Percentiles rank a stretch among this genome's conserved stretches.
Conservation (phyloP, 768 basidiomycete species). For the Termitomyces heimii region DNA sequence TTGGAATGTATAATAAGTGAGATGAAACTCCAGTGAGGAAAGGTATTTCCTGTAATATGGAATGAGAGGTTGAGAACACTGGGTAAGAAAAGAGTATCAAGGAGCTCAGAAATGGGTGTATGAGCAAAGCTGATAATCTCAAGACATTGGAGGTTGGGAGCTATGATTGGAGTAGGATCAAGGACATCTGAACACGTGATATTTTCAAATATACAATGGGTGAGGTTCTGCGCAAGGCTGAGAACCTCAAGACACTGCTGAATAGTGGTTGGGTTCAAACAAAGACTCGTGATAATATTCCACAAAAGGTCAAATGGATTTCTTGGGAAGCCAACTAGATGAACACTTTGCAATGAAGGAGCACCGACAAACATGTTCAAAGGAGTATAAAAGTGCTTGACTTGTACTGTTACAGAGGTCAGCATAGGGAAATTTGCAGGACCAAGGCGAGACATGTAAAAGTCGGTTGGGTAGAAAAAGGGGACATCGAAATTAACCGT, state of each 20-base stretch:
- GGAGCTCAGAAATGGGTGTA: conserved; percentile 15
- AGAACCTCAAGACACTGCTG: conserved; percentile 14
- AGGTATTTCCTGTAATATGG: conserved; percentile 14
- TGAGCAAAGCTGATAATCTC: conserved; percentile 13
- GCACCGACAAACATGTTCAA: conserved; percentile 10
- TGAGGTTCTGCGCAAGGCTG: conserved; percentile 8
- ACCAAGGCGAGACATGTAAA: conserved; percentile 6
- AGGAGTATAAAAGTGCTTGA: conserved; percentile 3
- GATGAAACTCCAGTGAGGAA: conserved; percentile 16
- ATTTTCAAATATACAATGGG: conserved; percentile 13
- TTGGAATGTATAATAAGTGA: conserved; percentile 13
- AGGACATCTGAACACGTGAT: conserved; percentile 15
- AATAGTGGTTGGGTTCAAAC: conserved; percentile 13
- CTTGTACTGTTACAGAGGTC: conserved; percentile 2
- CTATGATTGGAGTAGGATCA: conserved; percentile 12
- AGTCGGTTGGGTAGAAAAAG: conserved; percentile 10
- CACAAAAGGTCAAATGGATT: conserved; percentile 9
- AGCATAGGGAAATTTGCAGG: conserved; percentile 10
- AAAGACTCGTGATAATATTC: conserved; percentile 11
- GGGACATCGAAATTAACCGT: conserved; percentile 13
- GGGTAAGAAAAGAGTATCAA: conserved; percentile 13
- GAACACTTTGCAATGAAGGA: conserved; percentile 10
- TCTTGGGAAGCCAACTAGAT: conserved; percentile 10
- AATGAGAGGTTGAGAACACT: conserved; percentile 8
- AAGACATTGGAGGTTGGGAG: conserved; percentile 9